phyloP scores from a whole-genome alignment of 2,329 filamentous ascomycete species.

The Alternaria sp. region DNA sequence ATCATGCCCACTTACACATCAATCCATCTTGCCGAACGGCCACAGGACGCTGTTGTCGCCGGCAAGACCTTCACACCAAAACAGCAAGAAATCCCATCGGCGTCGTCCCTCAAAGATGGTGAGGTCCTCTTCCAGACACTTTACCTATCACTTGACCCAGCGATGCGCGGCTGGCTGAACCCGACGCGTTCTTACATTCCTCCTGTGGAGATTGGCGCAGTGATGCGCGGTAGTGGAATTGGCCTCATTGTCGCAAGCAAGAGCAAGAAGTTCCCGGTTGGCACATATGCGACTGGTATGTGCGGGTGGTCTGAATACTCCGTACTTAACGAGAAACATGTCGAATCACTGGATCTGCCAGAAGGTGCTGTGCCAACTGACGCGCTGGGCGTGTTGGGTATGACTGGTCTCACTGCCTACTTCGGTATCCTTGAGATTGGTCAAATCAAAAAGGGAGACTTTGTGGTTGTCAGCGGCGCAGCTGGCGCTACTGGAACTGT shows the following conservation, averaged over 20 bases:
- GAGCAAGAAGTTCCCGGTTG: conserved; percentile 63
- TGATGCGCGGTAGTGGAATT: conserved; percentile 72
- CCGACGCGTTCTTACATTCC: conserved; percentile 69
- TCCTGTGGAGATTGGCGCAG: conserved; percentile 72
- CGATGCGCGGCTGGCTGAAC: conserved; percentile 79
- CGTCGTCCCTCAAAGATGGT: conserved; percentile 66
- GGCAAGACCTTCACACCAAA: conserved; percentile 70
- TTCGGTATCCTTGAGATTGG: conserved; percentile 77
- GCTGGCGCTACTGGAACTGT: conserved; percentile 81
- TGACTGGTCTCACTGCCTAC: conserved; percentile 79
- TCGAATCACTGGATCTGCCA: conserved; percentile 57
- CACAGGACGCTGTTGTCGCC: conserved; percentile 67
- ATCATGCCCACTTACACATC: conserved; percentile 54
- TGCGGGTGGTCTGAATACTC: conserved; percentile 74
- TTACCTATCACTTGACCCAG: conserved; percentile 76
- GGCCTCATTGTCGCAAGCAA: conserved; percentile 70
- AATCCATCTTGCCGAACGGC: conserved; percentile 71
- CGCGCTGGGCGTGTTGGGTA: conserved; percentile 62
- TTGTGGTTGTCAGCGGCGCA: conserved; percentile 80
- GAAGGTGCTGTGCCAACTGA: conserved; percentile 64
- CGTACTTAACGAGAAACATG: conserved; percentile 63
- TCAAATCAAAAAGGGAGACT: conserved; percentile 72
- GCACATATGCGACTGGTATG: conserved; percentile 65
- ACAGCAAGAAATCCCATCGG: conserved; percentile 57
- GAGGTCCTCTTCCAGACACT: conserved; percentile 68